Evolutionary conservation across 805 yeast genomes (phyloP).

Genomic region (Ogataea zsoltii): DNA sequence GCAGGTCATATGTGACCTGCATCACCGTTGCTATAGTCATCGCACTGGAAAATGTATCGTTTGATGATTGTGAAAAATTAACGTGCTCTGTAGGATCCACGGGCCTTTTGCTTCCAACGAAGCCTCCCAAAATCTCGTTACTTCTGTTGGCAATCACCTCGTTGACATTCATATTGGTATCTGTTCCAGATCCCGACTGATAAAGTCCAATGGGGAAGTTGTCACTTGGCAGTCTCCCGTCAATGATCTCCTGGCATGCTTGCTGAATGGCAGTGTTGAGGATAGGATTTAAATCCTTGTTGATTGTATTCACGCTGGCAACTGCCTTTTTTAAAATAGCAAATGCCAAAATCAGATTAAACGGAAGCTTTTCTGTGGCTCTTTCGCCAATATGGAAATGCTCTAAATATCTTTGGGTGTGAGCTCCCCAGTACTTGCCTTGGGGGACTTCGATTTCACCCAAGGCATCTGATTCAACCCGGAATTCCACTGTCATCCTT

Average conservation of each 20-base stretch:
- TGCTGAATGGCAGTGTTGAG: conserved; percentile 78
- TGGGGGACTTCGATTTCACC: too few relatives aligned
- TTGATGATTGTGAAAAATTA: conserved; percentile 96
- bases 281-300: conserved; percentile 82
- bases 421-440: too few relatives aligned
- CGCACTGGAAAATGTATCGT: conserved; percentile 97
- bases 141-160: conserved; percentile 98
- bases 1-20: conserved; percentile 67
- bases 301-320: conserved; percentile 79
- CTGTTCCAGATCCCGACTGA: conserved; percentile 99
- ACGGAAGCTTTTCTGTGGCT: conserved; percentile 84
- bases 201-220: conserved; percentile 90
- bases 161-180: conserved; percentile 97
- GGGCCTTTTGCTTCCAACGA: conserved; percentile 83
- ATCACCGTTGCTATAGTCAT: conserved; percentile 98
- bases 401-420: conserved; percentile 51
- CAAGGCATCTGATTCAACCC: too few relatives aligned
- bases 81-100: conserved; percentile 98
- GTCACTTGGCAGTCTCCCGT: too few relatives aligned
- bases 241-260: conserved; percentile 70
- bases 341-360: conserved; percentile 83
- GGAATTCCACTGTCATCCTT: too few relatives aligned
- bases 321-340: conserved; percentile 93
- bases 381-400: conserved; percentile 92
- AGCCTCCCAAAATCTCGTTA: conserved; percentile 90